Base-by-base conservation (phyloP, 78 protist species). In the Dictyostelium intermedium region DNA sequence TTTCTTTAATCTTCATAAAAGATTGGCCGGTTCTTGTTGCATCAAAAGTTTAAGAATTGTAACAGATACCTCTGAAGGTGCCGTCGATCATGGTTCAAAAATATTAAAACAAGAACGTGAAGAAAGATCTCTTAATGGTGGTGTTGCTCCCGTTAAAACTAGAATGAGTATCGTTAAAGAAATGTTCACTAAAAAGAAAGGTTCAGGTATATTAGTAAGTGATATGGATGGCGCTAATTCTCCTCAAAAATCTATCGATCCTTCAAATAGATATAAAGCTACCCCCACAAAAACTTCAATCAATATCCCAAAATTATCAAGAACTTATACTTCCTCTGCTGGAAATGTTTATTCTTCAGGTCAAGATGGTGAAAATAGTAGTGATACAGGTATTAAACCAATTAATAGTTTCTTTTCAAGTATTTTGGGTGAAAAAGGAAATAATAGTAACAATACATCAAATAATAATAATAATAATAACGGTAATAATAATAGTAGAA, bases 111-210 rank as follows among this genome's bases (percentile, higher is more conserved):
- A 80, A n/a, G 87, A 63, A 7, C 37, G 94, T 34, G 94, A 89
- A 5, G 85, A n/a, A 45, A 69, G 74, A 47, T 25, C 86, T 34
- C 16, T 27, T 3, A 56, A 25, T 23, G 94, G 83, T 16, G 94
- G 94, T 80, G 87, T 89, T 9, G 86, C 87, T 7, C 94, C 94
- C 3, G 82, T 84, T 2, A 89, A 89, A 74, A 50, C 94, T 3
- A 25, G 94, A 35, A 20, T 89, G 35, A 14, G 32, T 1, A 70
- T 80, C 20, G 32, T 89, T 8, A 89, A 89, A 25, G 87, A 89
- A 5, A 25, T 89, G 32, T 32, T 89, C 35, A 80, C 72, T 3
- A 63, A 80, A 27, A 70, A 80, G 25, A 80, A 89, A 13, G 53
- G 30, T 5, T 2, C 25, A 11, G 37, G 47, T 27, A 23, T 43